Evolutionary conservation across 441 rosid genomes (phyloP).

Genomic region (Viola pubescens): DNA sequence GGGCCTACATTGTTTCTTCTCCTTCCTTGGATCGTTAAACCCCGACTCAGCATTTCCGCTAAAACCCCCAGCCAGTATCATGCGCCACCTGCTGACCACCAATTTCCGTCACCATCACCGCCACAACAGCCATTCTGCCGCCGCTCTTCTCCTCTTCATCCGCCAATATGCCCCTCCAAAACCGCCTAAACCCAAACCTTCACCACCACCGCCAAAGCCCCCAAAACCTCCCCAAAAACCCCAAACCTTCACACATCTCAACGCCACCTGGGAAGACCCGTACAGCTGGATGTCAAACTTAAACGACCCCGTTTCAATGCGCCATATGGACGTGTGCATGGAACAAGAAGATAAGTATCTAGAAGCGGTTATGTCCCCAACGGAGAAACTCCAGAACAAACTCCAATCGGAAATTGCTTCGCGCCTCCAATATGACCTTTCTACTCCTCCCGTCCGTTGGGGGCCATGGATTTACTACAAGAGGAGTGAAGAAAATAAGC

Average conservation of each 20-base stretch:
- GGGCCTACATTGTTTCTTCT: background rate
- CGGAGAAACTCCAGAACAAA: conserved; percentile 73
- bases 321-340: conserved; percentile 90
- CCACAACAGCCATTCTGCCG: background rate
- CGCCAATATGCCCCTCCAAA: conserved; percentile 46
- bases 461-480: conserved; percentile 94
- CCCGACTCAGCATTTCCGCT: conserved; percentile 9
- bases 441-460: conserved; percentile 90
- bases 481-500: conserved; percentile 91
- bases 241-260: conserved; percentile 56
- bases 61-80: conserved; percentile 9
- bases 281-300: conserved; percentile 94
- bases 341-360: conserved; percentile 93
- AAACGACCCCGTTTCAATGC: conserved; percentile 86
- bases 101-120: conserved; percentile 17
- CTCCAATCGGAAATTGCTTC: conserved; percentile 93
- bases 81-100: conserved; percentile 32
- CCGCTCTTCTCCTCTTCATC: conserved; percentile 12
- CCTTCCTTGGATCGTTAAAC: background rate
- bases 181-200: conserved; percentile 16
- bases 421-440: conserved; percentile 67
- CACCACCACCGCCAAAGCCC: conserved; percentile 58
- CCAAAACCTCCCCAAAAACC: conserved; percentile 89
- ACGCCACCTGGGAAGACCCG: conserved; percentile 77
- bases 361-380: conserved; percentile 72